Conservation (phyloP, 306 rosid genomes). For the Aeschynomene evenia region DNA sequence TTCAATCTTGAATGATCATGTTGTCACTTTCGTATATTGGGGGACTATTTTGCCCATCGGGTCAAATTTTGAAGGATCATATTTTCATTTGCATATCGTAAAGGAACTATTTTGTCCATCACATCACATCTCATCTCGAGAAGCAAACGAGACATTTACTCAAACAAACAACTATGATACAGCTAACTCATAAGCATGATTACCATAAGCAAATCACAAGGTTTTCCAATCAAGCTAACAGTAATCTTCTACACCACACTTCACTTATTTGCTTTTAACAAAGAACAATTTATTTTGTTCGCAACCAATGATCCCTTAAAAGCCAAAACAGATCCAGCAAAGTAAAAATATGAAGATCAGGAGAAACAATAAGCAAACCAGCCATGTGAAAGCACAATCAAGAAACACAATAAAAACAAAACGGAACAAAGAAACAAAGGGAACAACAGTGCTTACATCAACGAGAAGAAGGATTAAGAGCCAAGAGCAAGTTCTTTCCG, state of each 20-base stretch:
- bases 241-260: neutral
- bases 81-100: too few species aligned
- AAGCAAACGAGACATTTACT: too few species aligned
- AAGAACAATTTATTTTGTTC: neutral
- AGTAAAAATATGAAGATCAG: neutral
- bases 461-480: constrained; percentile 54
- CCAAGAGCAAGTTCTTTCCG: constrained; percentile 64
- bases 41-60: too few species aligned
- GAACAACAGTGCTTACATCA: constrained; percentile 45
- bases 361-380: neutral
- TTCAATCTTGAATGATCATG: too few species aligned
- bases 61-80: too few species aligned
- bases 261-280: neutral
- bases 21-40: too few species aligned
- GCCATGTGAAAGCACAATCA: neutral
- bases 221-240: neutral
- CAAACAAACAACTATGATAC: neutral
- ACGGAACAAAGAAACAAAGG: neutral
- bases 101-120: too few species aligned
- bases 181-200: neutral
- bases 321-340: neutral
- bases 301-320: neutral
- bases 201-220: neutral
- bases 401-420: neutral
- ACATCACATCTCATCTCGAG: too few species aligned